phyloP scores from a whole-genome alignment of 768 basidiomycete species.

The Xerocomellus intermedius region DNA sequence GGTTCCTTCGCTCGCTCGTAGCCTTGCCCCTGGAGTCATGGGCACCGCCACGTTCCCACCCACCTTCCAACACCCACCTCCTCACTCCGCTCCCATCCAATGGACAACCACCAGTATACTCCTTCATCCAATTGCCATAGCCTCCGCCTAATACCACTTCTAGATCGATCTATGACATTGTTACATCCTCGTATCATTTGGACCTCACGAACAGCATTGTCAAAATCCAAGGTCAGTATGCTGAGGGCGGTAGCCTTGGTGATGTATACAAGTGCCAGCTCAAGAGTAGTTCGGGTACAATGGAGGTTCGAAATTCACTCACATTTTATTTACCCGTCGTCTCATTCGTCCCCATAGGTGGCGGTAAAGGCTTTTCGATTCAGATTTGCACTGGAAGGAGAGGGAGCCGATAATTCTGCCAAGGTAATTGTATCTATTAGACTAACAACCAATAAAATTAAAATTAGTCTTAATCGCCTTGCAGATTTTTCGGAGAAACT shows the following conservation, averaged over 20 bases:
- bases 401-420: not conserved
- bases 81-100: not conserved
- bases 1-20: too few relatives aligned
- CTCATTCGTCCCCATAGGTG: slow-evolving; percentile 5
- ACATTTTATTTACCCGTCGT: too few relatives aligned
- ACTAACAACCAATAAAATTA: not conserved
- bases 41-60: too few relatives aligned
- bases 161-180: not conserved
- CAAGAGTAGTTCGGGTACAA: not conserved
- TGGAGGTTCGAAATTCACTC: not conserved
- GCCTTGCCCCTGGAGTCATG: too few relatives aligned
- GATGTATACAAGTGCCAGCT: slow-evolving; percentile 13
- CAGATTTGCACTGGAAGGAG: slow-evolving; percentile 1
- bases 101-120: not conserved
- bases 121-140: not conserved
- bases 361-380: slow-evolving; percentile 21
- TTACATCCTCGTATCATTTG: not conserved
- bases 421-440: not conserved
- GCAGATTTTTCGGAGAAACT: slow-evolving; percentile 19
- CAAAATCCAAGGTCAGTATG: not conserved
- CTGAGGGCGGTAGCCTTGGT: slow-evolving; percentile 5
- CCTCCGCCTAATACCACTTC: not conserved
- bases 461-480: not conserved
- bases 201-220: slow-evolving; percentile 5
- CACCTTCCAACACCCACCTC: too few relatives aligned